Base-by-base conservation (phyloP, 257 asterid genomes). In the Gentiana dahurica region DNA sequence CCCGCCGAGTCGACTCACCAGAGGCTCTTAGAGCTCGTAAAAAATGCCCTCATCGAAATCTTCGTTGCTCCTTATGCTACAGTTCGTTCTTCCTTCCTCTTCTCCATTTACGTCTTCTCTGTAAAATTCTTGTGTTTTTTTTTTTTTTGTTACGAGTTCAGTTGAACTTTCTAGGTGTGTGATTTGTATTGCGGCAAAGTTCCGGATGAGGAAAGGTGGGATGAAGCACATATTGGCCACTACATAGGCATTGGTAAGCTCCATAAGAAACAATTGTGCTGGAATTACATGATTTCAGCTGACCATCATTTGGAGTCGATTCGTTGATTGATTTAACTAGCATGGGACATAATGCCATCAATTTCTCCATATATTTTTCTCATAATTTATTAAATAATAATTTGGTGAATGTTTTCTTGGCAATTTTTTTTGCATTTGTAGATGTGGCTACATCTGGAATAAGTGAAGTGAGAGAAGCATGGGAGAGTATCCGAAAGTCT, bases 151-250 rank as follows among this genome's bases (percentile, higher is more conserved):
- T 1, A 0, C 44, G 34, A 12, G 12, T 49, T 36, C 7, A 4
- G 39, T 3, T 55, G 6, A 9, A 1, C 4, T 64, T 35, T 45
- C 54, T 55, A 87, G 98, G 98, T 90, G 1, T 90, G 96, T 50
- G 98, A 79, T 36, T 64, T 91, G 74, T 87, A 83, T 49, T 91
- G 95, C 67, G 97, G 97, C 24, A 75, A 76, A 70, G 97, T 91
- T 34, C 62, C 82, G 8, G 94, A 85, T 55, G 94, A 76, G 75
- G 88, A 70, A 47, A 91, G 76, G 71, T 83, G 96, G 98, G 96
- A 79, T 34, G 94, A 78, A 71, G 95, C 95, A 79, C 97, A 73
- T 74, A 91, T 91, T 72, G 95, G 98, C 65, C 98, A 91, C 77
- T 89, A 79, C 68, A 83, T 91, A 65, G 97, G 97, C 65, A 78